Conservation (phyloP, 371 early-diverging fungal genomes). For the Mucor plumbeus region DNA sequence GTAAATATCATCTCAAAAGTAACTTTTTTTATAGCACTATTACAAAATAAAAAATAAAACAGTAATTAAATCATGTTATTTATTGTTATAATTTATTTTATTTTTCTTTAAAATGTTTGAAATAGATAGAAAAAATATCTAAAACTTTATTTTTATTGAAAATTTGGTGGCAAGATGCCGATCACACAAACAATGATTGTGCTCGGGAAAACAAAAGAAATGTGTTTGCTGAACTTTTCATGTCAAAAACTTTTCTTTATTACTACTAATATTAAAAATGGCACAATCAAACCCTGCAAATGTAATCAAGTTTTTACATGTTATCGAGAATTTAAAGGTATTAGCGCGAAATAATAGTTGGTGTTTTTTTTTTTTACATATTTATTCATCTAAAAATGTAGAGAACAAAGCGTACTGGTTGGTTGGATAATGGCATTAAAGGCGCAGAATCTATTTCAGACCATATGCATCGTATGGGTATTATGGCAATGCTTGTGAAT, state of each 20-base stretch:
- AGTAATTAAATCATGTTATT: no score
- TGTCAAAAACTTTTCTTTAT: constrained; percentile 7
- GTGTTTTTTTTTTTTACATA: not conserved
- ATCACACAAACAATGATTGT: not conserved
- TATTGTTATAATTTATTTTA: no score
- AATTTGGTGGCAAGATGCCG: not conserved
- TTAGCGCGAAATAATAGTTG: not conserved
- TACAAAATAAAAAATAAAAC: no score
- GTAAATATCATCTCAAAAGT: no score
- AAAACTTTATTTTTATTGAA: no score
- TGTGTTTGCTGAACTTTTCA: not conserved
- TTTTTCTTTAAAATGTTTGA: no score
- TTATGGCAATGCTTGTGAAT: constrained; percentile 83
- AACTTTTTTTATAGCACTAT: no score
- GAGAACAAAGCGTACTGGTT: constrained; percentile 92
- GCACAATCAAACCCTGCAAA: constrained; percentile 41
- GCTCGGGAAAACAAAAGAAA: not conserved
- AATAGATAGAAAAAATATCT: no score
- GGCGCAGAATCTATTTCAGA: constrained; percentile 88
- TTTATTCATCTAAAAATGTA: constrained; percentile 24
- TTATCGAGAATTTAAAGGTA: constrained; percentile 73
- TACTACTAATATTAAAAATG: not conserved
- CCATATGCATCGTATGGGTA: constrained; percentile 94
- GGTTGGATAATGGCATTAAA: constrained; percentile 75
- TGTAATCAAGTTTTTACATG: constrained; percentile 66